Base-by-base conservation (phyloP, 257 asterid genomes). In the Ilex aquifolium region DNA sequence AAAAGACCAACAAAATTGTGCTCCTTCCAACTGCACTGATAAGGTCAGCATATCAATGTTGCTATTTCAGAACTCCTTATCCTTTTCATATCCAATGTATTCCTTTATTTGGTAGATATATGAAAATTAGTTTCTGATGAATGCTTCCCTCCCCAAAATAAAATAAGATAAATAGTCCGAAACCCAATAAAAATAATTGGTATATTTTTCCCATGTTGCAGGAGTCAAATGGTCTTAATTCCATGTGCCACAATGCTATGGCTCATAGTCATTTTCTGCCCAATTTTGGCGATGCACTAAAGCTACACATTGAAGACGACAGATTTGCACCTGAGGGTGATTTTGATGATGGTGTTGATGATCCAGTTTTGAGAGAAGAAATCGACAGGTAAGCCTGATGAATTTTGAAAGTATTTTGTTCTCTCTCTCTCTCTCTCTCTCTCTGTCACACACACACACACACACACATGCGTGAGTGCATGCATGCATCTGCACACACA, bases 321-420 rank as follows among this genome's bases (percentile, higher is more conserved):
- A 71, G 74, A 66, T 79, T 86, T 73, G 65, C 76, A 61, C 78
- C 83, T 62, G 94, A 83, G 70, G 84, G 75, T 66, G 93, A 79
- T 62, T 86, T 82, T 78, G 98, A 83, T 70, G 82, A 74, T 56
- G 88, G 81, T 57, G 95, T 85, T 77, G 65, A 85, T 72, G 97
- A 90, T 32, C 99, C 96, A 70, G 97, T 84, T 56, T 68, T 83
- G 83, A 85, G 87, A 80, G 99, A 90, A 80, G 59, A 85, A 79
- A 86, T 90, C 59, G 99, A 93, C 75, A 84, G 95, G 99, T 87
- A 74, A 77, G 1, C 27, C 27, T 21, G 27, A 21, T 21, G 27
- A 21, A 21, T 21, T 21, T 21, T 21, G 27, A 21, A 21, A 21
- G 27, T 21, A 21, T 21, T 21, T 21, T 21, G 27, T 21, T 21